phyloP scores from a whole-genome alignment of 768 basidiomycete genomes.

The Phylloporus arenicola region DNA sequence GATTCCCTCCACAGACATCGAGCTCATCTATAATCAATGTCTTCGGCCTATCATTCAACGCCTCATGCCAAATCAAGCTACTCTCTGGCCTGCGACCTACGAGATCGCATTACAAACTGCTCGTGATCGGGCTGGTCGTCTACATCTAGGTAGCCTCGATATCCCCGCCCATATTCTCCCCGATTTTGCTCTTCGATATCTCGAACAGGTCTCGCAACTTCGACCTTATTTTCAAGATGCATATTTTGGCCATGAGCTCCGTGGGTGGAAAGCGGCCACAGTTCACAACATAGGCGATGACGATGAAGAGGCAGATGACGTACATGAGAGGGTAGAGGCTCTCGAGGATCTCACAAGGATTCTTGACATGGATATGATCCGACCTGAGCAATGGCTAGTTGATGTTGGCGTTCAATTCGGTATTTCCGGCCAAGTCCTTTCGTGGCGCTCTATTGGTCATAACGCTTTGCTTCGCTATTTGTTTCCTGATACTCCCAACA shows the following conservation, averaged over 20 bases:
- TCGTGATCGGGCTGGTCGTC: background rate
- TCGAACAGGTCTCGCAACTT: background rate
- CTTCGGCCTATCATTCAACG: background rate
- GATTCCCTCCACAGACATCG: background rate
- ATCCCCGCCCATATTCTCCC: background rate
- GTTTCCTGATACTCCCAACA: background rate
- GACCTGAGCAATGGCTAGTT: background rate
- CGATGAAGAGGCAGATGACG: background rate
- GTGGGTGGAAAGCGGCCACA: background rate
- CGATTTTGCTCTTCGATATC: background rate
- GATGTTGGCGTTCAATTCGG: background rate
- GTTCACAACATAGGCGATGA: background rate
- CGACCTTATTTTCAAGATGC: constrained; percentile 1
- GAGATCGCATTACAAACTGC: background rate
- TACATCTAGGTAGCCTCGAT: background rate
- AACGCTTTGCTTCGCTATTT: background rate
- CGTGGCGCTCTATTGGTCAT: background rate
- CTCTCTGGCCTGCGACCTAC: constrained; percentile 5
- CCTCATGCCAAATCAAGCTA: constrained; percentile 2
- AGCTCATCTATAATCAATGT: background rate
- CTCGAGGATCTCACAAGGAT: background rate
- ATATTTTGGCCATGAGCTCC: constrained; percentile 6
- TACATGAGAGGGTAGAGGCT: background rate
- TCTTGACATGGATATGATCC: background rate
- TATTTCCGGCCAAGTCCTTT: too few relatives aligned